phyloP scores from a whole-genome alignment of 192 early-diverging fungal species.

The Umbelopsis sp. region DNA sequence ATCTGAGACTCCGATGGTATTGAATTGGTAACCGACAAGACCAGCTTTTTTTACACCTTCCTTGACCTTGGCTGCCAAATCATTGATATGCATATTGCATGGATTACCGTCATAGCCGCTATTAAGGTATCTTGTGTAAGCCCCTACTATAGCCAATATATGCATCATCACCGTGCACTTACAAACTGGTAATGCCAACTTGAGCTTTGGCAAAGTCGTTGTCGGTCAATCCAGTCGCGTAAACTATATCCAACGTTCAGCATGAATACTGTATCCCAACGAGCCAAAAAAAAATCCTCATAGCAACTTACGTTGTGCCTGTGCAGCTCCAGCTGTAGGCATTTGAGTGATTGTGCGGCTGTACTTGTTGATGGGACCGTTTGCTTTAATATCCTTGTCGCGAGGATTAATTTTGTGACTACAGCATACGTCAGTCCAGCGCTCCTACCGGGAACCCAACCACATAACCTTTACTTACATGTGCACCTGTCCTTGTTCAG shows the following conservation, averaged over 20 bases:
- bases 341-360: conserved; percentile 80
- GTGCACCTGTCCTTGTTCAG: conserved; percentile 21
- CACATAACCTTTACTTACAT: conserved; percentile 6
- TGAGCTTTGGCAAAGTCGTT: conserved; percentile 84
- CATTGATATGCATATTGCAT: conserved; percentile 98
- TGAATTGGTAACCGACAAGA: conserved; percentile 93
- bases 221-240: conserved; percentile 87
- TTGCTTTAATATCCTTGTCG: conserved; percentile 27
- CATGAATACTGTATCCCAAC: not conserved
- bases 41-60: conserved; percentile 87
- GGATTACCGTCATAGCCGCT: conserved; percentile 98
- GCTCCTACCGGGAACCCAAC: not conserved
- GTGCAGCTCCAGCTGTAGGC: conserved; percentile 79
- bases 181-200: conserved; percentile 95
- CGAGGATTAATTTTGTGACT: conserved; percentile 36
- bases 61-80: conserved; percentile 87
- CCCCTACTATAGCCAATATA: not conserved
- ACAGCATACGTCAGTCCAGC: not conserved
- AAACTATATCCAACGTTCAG: conserved; percentile 53
- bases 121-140: not conserved
- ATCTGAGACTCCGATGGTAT: conserved; percentile 97
- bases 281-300: not conserved
- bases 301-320: conserved; percentile 75
- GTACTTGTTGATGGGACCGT: conserved; percentile 65
- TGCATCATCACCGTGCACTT: conserved; percentile 38